Evolutionary conservation across 495 filamentous ascomycete genomes (phyloP), one percentile per base, ranked within the genome.

Genomic region (Xylaria cubensis): DNA sequence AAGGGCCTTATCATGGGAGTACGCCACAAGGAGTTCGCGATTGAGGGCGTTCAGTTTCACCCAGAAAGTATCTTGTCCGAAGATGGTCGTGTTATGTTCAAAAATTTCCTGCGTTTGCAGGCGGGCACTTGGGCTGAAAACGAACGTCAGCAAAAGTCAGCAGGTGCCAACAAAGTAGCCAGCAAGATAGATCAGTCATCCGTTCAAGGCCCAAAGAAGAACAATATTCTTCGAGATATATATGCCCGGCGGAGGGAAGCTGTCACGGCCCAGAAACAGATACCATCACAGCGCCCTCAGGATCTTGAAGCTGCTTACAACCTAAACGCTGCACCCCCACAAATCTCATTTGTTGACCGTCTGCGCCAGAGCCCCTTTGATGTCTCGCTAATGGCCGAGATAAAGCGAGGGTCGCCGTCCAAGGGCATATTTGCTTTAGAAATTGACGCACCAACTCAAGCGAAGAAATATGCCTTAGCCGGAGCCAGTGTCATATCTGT

Each of bases 11-110:
- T 99, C 73, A 98, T 98, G 96, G 96, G 96, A 24, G 91, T 98
- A 13, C 88, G 96, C 26, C 96, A 99, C 84, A 97, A 97, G 82
- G 88, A 95, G 77, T 90, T 92, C 76, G 85, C 93, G 0, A 86
- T 99, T 4, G 96, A 99, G 78, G 96, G 95, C 41, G 94, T 98
- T 21, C 96, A 99, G 79, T 99, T 98, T 80, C 96, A 99, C 77
- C 96, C 96, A 0, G 96, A 99, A 81, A 98, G 95, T 78, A 99
- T 99, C 66, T 82, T 99, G 39, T 98, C 96, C 0, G 93, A 90
- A 69, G 90, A 96, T 71, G 96, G 96, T 13, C 92, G 93, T 39
- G 78, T 86, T 10, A 98, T 99, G 93, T 87, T 98, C 76, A 90
- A 89, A 75, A 99, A 98, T 77, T 99, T 99, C 80, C 84, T 99